Base-by-base conservation (phyloP, 2,329 filamentous ascomycete genomes). In the Colletotrichum trifolii region DNA sequence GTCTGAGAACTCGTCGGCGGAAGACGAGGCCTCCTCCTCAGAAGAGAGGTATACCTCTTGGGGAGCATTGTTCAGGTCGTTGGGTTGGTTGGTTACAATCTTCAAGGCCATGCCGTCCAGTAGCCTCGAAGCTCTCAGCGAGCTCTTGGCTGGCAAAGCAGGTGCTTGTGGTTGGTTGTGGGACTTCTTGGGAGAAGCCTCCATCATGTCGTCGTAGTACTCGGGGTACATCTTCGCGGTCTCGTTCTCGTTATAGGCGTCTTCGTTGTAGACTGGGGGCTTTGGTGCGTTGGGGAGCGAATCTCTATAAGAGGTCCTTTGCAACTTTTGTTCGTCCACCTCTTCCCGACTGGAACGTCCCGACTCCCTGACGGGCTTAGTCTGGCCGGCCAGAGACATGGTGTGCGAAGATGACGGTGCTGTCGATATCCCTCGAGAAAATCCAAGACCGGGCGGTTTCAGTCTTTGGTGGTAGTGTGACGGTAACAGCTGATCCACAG, bases 1-100 rank as follows among this genome's bases (percentile, higher is more conserved):
- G 70, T 87, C 84, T 60, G 85, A 88, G 67, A 84, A 84, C 74
- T 87, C 83, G 74, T 87, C 87, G 49, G 85, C 84, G 15, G 85
- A 86, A 2, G 87, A 87, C 2, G 87, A 89, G 36, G 83, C 86
- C 68, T 89, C 88, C 72, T 90, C 88, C 69, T 90, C 88, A 0
- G 87, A 89, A 2, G 87, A 89, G 34, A 90, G 83, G 73, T 90
- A 90, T 63, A 86, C 71, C 61, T 88, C 84, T 73, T 89, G 87
- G 6, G 86, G 84, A 25, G 79, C 76, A 50, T 81, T 76, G 12
- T 77, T 71, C 34, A 75, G 70, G 40, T 61, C 73, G 54, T 71
- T 71, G 42, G 64, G 71, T 67, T 75, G 73, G 68, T 61, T 57
- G 57, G 62, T 60, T 33, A 60, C 46, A 36, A 79, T 69, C 69